Base-by-base conservation (phyloP, 768 basidiomycete genomes). In the Tricholomella constricta region DNA sequence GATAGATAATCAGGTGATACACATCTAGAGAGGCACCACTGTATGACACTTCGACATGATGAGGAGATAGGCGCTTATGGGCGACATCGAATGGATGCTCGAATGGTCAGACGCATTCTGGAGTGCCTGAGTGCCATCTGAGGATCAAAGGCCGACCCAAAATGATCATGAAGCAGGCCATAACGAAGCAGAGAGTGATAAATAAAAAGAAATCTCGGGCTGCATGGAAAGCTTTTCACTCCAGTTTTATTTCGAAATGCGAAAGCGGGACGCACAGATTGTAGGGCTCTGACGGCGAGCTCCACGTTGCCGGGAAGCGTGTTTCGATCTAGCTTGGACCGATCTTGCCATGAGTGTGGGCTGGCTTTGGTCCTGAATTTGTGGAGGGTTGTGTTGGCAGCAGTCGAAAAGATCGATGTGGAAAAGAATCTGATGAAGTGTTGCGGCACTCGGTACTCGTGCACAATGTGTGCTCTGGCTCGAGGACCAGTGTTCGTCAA, bases 131-230 rank as follows among this genome's bases (percentile, higher is more conserved):
- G 54, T 62, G 43, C 56, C 59, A 54, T 44, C 54, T 51, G 11
- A 69, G 50, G 1, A 70, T 62, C 26, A 69, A 48, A 6, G 71
- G 68, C 0, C 75, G 72, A 29, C 67, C 55, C 34, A 69, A 42
- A 27, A 68, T 65, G 42, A 77, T 64, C 41, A 75, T 42, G 47
- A 69, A 70, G 53, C 70, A 71, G 14, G 75, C 74, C 35, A 75
- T 48, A 27, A 67, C 67, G 54, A 77, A 70, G 56, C 74, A 77
- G 10, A 77, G 60, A 9, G 64, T 67, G 32, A 77, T 65, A 14
- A 77, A 71, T 9, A 77, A 62, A 59, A 77, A 70, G 55, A 74
- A 74, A 62, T 77, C 75, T 20, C 74, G 67, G 11, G 69, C 75
- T 76, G 52, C 15, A 29, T 2, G 29, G 25, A 31, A 25, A 14